A percentile compares a stretch with the other conserved stretches of the same genome.
Conservation (phyloP, 1,284 basidiomycete genomes). For the Trametes pubescens region DNA sequence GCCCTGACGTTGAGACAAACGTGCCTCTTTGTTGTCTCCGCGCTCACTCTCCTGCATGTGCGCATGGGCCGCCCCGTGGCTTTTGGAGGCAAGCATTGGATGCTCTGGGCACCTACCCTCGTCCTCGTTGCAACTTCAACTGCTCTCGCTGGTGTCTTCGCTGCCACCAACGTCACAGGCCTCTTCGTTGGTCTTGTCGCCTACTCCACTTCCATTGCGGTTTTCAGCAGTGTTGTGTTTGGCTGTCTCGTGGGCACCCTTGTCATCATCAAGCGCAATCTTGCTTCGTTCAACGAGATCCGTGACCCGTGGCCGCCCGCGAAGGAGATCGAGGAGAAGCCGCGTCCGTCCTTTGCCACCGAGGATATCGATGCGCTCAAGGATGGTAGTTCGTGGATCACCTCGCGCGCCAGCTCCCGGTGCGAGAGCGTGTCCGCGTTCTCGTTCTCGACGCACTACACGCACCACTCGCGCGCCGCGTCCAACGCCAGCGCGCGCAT, state of each 20-base stretch:
- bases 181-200: conserved; percentile 68
- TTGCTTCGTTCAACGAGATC: conserved; percentile 58
- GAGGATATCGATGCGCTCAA: conserved; percentile 74
- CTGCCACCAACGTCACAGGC: conserved; percentile 58
- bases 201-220: conserved; percentile 61
- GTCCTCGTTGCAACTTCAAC: conserved; percentile 64
- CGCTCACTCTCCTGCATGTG: conserved; percentile 70
- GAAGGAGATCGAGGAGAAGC: conserved; percentile 52
- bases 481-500: conserved; percentile 46
- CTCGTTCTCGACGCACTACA: conserved; percentile 74
- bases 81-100: conserved; percentile 72
- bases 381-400: conserved; percentile 79
- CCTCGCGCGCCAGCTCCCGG: conserved; percentile 65
- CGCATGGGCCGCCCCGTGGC: conserved; percentile 71
- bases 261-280: conserved; percentile 67
- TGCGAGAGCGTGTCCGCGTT: conserved; percentile 68
- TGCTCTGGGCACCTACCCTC: conserved; percentile 69
- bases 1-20: conserved; percentile 68
- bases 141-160: conserved; percentile 61
- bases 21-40: conserved; percentile 66
- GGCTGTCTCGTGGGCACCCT: conserved; percentile 65
- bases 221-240: conserved; percentile 60
- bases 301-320: conserved; percentile 65
- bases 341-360: conserved; percentile 66
- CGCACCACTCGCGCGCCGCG: conserved; percentile 41